Base-by-base conservation (phyloP, 331 rosid genomes). In the Acacia pycnantha region DNA sequence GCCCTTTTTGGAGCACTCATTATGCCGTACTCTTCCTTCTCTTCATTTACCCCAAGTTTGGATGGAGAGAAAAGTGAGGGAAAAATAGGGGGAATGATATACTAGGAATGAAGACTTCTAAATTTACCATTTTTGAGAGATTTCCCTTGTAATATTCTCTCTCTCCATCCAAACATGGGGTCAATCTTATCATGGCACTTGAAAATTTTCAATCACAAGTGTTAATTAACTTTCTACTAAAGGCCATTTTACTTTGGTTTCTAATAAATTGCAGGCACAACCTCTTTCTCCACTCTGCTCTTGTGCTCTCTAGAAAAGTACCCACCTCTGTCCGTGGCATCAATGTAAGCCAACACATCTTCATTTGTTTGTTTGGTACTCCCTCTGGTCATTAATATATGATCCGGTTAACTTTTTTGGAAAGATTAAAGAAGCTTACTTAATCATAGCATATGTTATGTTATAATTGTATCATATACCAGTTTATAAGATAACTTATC, bases 211-310 rank as follows among this genome's bases (percentile, higher is more conserved):
- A 6, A 54, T 54, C 62, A 2, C 62, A 19, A 56, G 29, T 9
- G 29, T 56, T 37, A n/a, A n/a, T n/a, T n/a, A 6, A 12, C 21
- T 24, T 21, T 59, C 27, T 35, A 5, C 11, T 29, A 22, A n/a
- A 54, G 26, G 24, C 10, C 50, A 8, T 16, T 54, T 56, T 5
- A 8, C 18, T 73, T 22, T 73, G 41, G 24, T 44, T 24, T 15
- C 6, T 70, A 21, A 78, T 18, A 66, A 84, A 65, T 24, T 82
- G 84, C 90, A 95, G 98, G 85, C 98, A 95, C 89, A 95, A 95
- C 61, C 96, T 95, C 41, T 95, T 95, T 74, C 96, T 93, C 29
- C 97, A 93, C 61, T 95, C 98, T 29, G 98, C 98, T 59, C 91
- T 95, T 11, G 98, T 95, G 75, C 90, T 95, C 3, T 90, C 98